Percentiles rank a stretch among this genome's conserved stretches.
Conservation (phyloP, 768 basidiomycete genomes). For the Exidia glandulosa region DNA sequence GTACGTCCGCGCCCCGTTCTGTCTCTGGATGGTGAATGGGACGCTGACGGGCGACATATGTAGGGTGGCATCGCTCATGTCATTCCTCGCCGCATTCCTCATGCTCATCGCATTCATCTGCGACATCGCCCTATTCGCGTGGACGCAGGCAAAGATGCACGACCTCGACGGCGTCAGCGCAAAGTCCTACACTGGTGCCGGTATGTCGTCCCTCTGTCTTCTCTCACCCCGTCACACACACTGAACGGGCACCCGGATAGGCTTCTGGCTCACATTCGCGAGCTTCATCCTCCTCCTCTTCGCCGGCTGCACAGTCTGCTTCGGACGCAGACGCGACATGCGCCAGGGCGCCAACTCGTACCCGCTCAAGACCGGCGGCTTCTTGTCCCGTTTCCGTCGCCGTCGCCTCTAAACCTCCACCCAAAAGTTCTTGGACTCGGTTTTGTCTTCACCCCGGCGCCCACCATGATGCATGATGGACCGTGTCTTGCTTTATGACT, state of each 20-base stretch:
- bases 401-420: too few species aligned
- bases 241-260: conserved; percentile 20
- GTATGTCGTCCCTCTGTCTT: conserved; percentile 26
- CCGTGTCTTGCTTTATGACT: too few species aligned
- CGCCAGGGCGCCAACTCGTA: not conserved
- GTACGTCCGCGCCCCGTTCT: conserved; percentile 1
- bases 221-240: conserved; percentile 1
- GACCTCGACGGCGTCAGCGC: conserved; percentile 33
- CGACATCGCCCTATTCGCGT: conserved; percentile 63
- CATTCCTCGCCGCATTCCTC: conserved; percentile 59
- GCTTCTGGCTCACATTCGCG: conserved; percentile 68
- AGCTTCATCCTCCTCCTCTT: conserved; percentile 51
- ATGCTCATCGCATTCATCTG: conserved; percentile 65
- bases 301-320: conserved; percentile 59
- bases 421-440: too few species aligned
- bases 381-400: not conserved
- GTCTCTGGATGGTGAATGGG: too few species aligned
- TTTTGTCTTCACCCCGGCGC: too few species aligned
- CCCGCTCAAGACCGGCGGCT: not conserved
- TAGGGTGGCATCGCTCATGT: conserved; percentile 30
- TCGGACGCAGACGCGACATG: conserved; percentile 46
- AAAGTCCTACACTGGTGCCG: conserved; percentile 48
- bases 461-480: too few species aligned
- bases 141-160: conserved; percentile 45
- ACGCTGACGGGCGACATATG: not conserved